These are phyloP conservation scores for Termitomyces sp. DNA, from an alignment of 768 basidiomycete genomes.

Conservation along the genomic window DNA sequence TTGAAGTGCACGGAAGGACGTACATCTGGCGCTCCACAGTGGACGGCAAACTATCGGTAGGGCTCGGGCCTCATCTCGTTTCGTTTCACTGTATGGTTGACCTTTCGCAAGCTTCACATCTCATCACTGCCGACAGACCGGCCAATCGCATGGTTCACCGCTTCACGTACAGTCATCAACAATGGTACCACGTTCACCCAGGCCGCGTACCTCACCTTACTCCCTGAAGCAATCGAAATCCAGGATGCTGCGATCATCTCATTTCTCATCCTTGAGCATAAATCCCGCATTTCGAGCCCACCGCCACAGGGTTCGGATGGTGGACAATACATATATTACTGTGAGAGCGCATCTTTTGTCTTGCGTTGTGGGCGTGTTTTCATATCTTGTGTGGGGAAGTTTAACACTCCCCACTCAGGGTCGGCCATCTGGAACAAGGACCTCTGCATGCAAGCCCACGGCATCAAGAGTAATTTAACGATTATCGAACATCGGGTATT, in stretches of 20 bases:
- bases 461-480: neutral
- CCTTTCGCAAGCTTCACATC: neutral
- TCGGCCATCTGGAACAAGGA: neutral
- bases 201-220: conserved; percentile 17
- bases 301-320: neutral
- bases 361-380: conserved; percentile 1
- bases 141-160: conserved; percentile 22
- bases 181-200: conserved; percentile 8
- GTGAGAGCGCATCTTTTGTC: conserved; percentile 8
- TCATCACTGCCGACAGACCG: conserved; percentile 1
- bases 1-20: conserved; percentile 14
- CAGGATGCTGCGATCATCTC: conserved; percentile 20
- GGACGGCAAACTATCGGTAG: conserved; percentile 18
- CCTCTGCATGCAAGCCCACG: neutral
- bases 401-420: conserved; percentile 4
- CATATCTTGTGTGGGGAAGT: conserved; percentile 6
- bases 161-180: conserved; percentile 11
- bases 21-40: conserved; percentile 19
- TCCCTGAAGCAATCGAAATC: conserved; percentile 18
- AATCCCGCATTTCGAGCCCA: conserved; percentile 13
- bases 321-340: conserved; percentile 12
- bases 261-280: conserved; percentile 21
- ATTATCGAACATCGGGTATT: neutral
- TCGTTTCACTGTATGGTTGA: neutral
- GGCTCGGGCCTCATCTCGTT: neutral